These are phyloP conservation scores for Podila verticillata DNA, from an alignment of 192 early-diverging fungal genomes.

Conservation along the genomic window DNA sequence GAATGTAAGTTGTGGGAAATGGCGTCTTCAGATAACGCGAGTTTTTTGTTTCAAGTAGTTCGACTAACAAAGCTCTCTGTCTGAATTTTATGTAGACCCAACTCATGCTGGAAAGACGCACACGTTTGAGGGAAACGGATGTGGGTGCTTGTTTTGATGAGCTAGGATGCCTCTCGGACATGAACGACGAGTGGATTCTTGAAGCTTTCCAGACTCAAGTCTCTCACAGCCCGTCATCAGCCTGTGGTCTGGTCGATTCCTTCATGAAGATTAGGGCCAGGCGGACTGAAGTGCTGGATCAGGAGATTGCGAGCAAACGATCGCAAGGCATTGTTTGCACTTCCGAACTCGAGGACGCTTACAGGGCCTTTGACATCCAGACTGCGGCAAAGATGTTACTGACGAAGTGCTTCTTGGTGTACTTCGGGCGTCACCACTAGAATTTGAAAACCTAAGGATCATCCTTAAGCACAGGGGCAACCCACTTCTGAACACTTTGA, in stretches of 20 bases:
- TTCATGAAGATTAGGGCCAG: slow-evolving; percentile 52
- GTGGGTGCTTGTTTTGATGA: no score
- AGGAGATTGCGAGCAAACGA: slow-evolving; percentile 59
- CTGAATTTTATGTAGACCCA: no score
- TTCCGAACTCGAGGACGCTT: slow-evolving; percentile 54
- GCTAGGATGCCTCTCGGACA: slow-evolving; percentile 47
- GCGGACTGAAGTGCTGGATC: slow-evolving; percentile 47
- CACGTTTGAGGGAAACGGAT: slow-evolving; percentile 11
- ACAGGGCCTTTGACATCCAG: slow-evolving; percentile 53
- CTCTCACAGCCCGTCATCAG: slow-evolving; percentile 52
- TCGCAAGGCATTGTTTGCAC: slow-evolving; percentile 62
- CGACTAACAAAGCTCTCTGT: no score
- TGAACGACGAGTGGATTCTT: slow-evolving; percentile 54
- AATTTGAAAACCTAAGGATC: slow-evolving; percentile 42
- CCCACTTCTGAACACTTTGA: slow-evolving; percentile 6
- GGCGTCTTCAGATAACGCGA: no score
- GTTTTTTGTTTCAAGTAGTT: no score
- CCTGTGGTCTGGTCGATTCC: slow-evolving; percentile 55
- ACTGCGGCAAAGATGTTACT: slow-evolving; percentile 38
- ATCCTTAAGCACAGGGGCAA: slow-evolving; percentile 25
- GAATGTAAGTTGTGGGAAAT: no score
- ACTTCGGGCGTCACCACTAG: slow-evolving; percentile 40
- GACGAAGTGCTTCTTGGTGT: slow-evolving; percentile 47
- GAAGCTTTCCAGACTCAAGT: slow-evolving; percentile 62
- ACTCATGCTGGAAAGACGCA: background rate